Evolutionary conservation across 208 protist species (phyloP).

Genomic region (Histomonas meleagridis): DNA sequence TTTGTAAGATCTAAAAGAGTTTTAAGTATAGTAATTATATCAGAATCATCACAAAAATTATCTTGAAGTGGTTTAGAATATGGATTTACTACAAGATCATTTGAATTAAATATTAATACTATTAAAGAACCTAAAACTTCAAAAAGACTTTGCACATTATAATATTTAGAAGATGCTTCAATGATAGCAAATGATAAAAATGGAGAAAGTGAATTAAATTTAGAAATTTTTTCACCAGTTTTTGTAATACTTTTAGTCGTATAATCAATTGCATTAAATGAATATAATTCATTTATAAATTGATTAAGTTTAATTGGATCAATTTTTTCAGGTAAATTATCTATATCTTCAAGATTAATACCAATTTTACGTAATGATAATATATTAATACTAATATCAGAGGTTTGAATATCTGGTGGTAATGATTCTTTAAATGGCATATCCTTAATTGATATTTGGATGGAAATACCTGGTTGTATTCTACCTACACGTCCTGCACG

Average conservation of each 20-base stretch:
- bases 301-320: too few relatives aligned
- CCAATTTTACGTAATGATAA: background rate
- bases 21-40: background rate
- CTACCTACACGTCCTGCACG: background rate
- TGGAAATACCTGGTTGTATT: background rate
- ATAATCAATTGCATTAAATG: background rate
- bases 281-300: background rate
- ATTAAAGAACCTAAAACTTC: background rate
- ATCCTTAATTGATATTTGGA: background rate
- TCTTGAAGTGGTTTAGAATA: background rate
- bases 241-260: background rate
- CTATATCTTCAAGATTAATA: background rate
- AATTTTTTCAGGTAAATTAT: background rate
- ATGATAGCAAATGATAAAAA: background rate
- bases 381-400: background rate
- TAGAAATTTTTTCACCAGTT: background rate
- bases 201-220: background rate
- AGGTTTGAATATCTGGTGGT: background rate
- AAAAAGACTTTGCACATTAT: too few relatives aligned
- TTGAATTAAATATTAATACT: background rate
- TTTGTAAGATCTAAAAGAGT: background rate
- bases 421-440: background rate
- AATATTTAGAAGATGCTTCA: background rate
- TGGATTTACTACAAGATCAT: background rate
- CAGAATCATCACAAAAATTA: background rate